Conservation (phyloP, 2,329 filamentous ascomycete genomes). For the Alternaria sp. region DNA sequence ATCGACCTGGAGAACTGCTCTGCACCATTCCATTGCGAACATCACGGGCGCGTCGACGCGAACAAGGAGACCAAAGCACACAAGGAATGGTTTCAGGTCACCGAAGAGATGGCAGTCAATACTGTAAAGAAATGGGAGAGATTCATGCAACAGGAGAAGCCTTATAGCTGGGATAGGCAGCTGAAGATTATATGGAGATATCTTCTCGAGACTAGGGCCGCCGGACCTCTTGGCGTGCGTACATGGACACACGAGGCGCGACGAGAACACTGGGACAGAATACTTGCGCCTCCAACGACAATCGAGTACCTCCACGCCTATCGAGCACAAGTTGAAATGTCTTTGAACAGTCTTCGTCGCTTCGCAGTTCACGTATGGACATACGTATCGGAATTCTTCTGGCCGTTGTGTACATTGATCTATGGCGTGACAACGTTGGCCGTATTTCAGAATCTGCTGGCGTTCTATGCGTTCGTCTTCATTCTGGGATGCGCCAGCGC, state of each 20-base stretch:
- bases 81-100: constrained; percentile 16
- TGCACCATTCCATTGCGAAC: neutral
- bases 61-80: neutral
- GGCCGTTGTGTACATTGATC: constrained; percentile 12
- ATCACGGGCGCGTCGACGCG: neutral
- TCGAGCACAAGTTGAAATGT: neutral
- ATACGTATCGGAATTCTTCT: constrained; percentile 8
- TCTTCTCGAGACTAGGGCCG: constrained; percentile 1
- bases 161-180: constrained; percentile 11
- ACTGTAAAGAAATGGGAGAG: constrained; percentile 17
- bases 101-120: neutral
- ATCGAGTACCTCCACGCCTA: neutral
- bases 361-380: neutral
- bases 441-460: constrained; percentile 5
- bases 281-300: constrained; percentile 11
- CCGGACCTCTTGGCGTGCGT: neutral
- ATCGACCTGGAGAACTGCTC: constrained; percentile 1
- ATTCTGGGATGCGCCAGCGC: constrained; percentile 10
- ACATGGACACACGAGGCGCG: constrained; percentile 3
- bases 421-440: constrained; percentile 9
- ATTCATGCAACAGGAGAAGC: constrained; percentile 15
- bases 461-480: constrained; percentile 11
- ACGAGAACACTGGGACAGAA: constrained; percentile 6
- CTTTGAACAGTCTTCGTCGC: neutral
- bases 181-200: constrained; percentile 15